These are phyloP conservation scores for Pseudisothecium myosuroides DNA, from an alignment of 225 moss, liverwort and hornwort genomes.

Conservation along the genomic window DNA sequence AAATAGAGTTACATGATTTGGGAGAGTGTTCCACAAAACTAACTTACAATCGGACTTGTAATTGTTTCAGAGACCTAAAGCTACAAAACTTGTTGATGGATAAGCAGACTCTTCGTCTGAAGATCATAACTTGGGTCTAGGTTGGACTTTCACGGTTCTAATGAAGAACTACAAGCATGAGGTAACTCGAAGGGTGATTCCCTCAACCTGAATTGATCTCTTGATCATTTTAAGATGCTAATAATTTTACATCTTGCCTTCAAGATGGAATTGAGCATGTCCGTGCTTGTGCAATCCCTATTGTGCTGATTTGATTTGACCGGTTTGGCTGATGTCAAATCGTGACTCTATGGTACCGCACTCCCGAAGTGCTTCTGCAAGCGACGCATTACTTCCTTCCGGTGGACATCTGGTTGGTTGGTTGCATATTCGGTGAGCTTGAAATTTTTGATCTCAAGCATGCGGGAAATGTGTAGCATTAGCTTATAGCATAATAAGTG, in stretches of 20 bases:
- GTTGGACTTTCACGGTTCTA: conserved; percentile 30
- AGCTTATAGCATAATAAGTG: neutral
- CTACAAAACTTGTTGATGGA: conserved; percentile 32
- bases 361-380: neutral
- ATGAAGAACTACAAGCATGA: conserved; percentile 32
- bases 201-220: neutral
- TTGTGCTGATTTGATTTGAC: neutral
- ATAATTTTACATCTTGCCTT: neutral
- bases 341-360: conserved; percentile 4
- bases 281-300: neutral
- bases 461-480: neutral
- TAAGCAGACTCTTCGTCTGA: conserved; percentile 12
- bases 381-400: neutral
- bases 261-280: neutral
- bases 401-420: neutral
- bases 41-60: neutral
- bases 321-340: neutral
- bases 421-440: conserved; percentile 1
- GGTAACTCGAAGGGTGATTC: neutral
- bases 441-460: neutral
- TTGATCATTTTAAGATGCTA: no score
- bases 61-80: conserved; percentile 17
- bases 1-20: neutral
- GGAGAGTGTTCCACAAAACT: neutral
- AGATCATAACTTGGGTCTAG: conserved; percentile 26